Percentiles rank a stretch among this genome's conserved stretches.
phyloP scores from a whole-genome alignment of 2,329 filamentous ascomycete species.

The Scedosporium apiospermum region DNA sequence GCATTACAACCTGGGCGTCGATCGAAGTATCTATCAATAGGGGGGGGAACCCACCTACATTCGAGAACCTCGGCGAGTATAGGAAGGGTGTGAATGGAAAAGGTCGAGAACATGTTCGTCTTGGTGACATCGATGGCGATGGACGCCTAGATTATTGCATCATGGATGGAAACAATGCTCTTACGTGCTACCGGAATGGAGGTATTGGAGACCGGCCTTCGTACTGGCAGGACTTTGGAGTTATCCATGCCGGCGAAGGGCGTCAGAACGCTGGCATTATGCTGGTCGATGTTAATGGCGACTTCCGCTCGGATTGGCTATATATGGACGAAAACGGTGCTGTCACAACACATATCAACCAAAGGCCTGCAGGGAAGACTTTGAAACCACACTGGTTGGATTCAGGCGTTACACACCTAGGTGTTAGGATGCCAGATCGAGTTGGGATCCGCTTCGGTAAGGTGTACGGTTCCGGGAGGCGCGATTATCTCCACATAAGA shows the following conservation, averaged over 20 bases:
- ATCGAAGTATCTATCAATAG: slow-evolving; percentile 8
- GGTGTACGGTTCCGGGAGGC: too few species aligned
- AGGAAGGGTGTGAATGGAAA: slow-evolving; percentile 1
- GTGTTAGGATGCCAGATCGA: too few species aligned
- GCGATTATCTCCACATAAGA: too few species aligned
- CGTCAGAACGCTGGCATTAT: slow-evolving; percentile 20
- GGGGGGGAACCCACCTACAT: slow-evolving; percentile 6
- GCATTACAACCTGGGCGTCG: slow-evolving; percentile 14
- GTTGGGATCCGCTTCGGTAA: slow-evolving; percentile 11
- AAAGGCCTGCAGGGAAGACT: slow-evolving; percentile 7
- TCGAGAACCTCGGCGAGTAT: slow-evolving; percentile 3
- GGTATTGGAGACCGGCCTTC: slow-evolving; percentile 16
- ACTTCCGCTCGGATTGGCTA: slow-evolving; percentile 10
- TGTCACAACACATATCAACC: slow-evolving; percentile 16
- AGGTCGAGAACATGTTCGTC: slow-evolving; percentile 14
- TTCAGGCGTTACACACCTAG: slow-evolving; percentile 10
- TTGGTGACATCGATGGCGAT: slow-evolving; percentile 24
- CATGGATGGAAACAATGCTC: slow-evolving; percentile 10
- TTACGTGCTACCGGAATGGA: slow-evolving; percentile 22
- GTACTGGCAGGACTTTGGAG: slow-evolving; percentile 22
- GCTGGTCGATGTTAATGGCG: slow-evolving; percentile 18
- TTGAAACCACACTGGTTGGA: slow-evolving; percentile 1
- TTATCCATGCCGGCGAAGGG: background rate
- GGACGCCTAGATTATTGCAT: slow-evolving; percentile 24
- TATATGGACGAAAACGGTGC: slow-evolving; percentile 17